Base-by-base conservation (phyloP, 257 asterid species). In the Solanum arcanum region DNA sequence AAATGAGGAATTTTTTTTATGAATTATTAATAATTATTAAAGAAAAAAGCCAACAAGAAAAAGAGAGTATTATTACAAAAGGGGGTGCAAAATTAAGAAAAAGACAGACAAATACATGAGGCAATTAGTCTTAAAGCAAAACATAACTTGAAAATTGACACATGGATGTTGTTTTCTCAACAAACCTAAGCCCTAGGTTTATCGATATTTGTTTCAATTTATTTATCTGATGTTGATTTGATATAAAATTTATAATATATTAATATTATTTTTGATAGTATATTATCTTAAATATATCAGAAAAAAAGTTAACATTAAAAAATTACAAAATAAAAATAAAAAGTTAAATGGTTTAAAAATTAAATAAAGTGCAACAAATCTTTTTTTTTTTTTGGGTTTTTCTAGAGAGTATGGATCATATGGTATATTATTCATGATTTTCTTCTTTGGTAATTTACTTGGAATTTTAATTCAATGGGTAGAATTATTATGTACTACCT, bases 141-240 rank as follows among this genome's bases (percentile, higher is more conserved):
- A 81, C 59, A 78, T 27, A 78, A 78, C 64, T 25, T 78, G 66
- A 46, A n/a, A 78, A 47, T 60, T 88, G 88, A 80, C 82, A 72
- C 86, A 68, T 78, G 25, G 68, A 78, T 20, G 52, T 46, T 78
- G 88, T 85, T 88, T 72, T 56, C 90, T 78, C 39, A 80, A 29
- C 87, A 78, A 89, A 85, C 88, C 89, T 56, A 89, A 87, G 85
- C 33, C 74, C 74, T 66, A 10, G 69, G 69, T 62, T 62, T 62
- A 62, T 3, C 10, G 29, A 11, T 62, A 9, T 21, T 2, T 1
- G 0, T 62, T 12, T 62, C 3, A 62, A 21, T 64, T 64, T 64
- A 12, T 64, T 64, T 64, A 7, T 64, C 8, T 11, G 2, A 62
- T 62, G 1, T 62, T 62, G 0, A 62, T 62, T 4, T 62, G 8